phyloP scores from a whole-genome alignment of 495 filamentous ascomycete species.

The Xylaria palmicola region DNA sequence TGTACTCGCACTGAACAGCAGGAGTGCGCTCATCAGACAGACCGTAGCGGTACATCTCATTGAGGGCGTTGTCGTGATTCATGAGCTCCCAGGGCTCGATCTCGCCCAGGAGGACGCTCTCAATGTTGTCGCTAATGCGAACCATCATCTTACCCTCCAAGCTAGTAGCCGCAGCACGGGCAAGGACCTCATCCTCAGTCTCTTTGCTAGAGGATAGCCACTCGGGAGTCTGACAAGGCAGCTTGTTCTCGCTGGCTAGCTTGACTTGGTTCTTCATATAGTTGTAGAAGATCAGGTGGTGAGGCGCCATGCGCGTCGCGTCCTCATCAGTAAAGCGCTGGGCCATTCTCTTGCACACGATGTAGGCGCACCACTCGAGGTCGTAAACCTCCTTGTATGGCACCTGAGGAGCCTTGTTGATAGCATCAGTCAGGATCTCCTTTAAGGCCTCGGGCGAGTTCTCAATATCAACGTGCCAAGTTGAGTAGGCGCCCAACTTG shows the following conservation, averaged over 20 bases:
- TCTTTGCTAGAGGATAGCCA: conserved; percentile 19
- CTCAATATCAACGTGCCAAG: conserved; percentile 28
- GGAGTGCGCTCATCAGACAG: conserved; percentile 33
- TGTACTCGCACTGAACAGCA: conserved; percentile 27
- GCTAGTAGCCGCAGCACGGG: conserved; percentile 23
- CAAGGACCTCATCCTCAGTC: conserved; percentile 22
- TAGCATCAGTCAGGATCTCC: conserved; percentile 16
- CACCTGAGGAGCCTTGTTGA: conserved; percentile 19
- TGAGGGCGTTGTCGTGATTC: conserved; percentile 41
- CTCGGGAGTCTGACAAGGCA: conserved; percentile 25
- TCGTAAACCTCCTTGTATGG: conserved; percentile 23
- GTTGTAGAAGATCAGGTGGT: conserved; percentile 23
- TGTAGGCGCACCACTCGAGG: conserved; percentile 27
- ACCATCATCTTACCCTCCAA: conserved; percentile 29
- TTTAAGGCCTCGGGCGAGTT: conserved; percentile 21
- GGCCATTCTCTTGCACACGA: conserved; percentile 26
- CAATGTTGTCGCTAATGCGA: conserved; percentile 36
- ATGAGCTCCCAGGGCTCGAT: conserved; percentile 43
- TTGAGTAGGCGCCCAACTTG: conserved; percentile 23
- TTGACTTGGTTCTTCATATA: conserved; percentile 28
- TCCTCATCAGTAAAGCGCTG: conserved; percentile 21
- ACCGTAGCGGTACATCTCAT: conserved; percentile 39
- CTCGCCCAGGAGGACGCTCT: conserved; percentile 39
- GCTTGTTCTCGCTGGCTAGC: conserved; percentile 19
- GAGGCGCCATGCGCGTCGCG: conserved; percentile 20